Conservation (phyloP, 2,329 filamentous ascomycete species). For the Helicocarpus griseus region DNA sequence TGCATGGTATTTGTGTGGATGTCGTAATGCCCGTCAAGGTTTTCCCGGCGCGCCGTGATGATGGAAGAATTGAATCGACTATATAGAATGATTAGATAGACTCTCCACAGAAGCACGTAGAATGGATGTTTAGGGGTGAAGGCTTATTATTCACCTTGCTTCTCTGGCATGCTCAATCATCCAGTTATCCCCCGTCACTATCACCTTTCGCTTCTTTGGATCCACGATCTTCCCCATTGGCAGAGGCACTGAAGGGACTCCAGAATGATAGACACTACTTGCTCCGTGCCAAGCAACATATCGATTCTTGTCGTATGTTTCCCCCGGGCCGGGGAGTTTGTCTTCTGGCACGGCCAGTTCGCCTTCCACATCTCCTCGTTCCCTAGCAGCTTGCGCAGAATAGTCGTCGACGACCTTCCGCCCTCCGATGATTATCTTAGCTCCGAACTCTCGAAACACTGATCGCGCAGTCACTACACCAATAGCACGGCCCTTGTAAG, state of each 20-base stretch:
- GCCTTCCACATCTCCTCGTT: conserved; percentile 73
- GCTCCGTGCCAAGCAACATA: conserved; percentile 98
- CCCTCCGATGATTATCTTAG: conserved; percentile 86
- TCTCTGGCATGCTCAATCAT: conserved; percentile 89
- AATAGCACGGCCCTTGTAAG: conserved; percentile 95
- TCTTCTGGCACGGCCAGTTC: conserved; percentile 88
- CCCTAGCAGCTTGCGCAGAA: conserved; percentile 62
- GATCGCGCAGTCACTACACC: conserved; percentile 93
- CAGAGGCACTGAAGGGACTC: conserved; percentile 64
- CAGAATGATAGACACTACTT: conserved; percentile 87
- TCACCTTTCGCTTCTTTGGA: conserved; percentile 72
- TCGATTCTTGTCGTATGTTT: conserved; percentile 97
- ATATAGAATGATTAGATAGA: conserved; percentile 11
- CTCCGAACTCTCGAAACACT: conserved; percentile 93
- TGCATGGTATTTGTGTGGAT: conserved; percentile 89
- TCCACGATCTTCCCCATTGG: conserved; percentile 64
- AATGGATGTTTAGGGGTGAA: not conserved
- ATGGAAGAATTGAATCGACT: conserved; percentile 80
- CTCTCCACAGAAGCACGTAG: not conserved
- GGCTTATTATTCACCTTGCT: conserved; percentile 55
- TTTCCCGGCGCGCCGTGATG: conserved; percentile 56
- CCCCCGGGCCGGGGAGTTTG: conserved; percentile 59
- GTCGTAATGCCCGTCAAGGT: conserved; percentile 73
- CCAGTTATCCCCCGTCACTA: conserved; percentile 92
- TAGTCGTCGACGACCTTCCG: conserved; percentile 84